A percentile compares a stretch with the other conserved stretches of the same genome.
These are phyloP conservation scores for Xylaria sp. DNA, from an alignment of 2,329 filamentous ascomycete species.

Conservation along the genomic window DNA sequence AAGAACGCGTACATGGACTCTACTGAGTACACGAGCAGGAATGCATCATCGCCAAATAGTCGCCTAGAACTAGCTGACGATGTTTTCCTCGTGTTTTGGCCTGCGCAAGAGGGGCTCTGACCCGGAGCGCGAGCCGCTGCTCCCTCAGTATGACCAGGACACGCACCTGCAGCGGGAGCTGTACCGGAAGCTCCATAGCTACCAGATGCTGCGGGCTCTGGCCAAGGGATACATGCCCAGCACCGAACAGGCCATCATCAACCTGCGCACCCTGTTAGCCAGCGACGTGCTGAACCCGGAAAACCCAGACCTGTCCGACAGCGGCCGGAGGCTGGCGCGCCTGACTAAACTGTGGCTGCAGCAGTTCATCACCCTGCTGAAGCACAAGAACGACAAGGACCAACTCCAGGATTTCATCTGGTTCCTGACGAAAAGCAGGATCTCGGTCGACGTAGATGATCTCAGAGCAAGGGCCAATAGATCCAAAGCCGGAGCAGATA, in stretches of 20 bases:
- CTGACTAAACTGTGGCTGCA: slow-evolving; percentile 74
- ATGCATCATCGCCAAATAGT: background rate
- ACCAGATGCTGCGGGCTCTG: slow-evolving; percentile 86
- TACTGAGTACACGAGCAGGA: background rate
- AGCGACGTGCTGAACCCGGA: slow-evolving; percentile 78
- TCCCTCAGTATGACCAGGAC: slow-evolving; percentile 82
- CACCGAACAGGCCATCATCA: slow-evolving; percentile 79
- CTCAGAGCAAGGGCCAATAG: slow-evolving; percentile 62
- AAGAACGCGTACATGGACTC: too few species aligned
- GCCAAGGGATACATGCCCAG: slow-evolving; percentile 89
- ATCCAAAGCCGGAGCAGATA: slow-evolving; percentile 70
- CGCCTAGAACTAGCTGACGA: slow-evolving; percentile 7
- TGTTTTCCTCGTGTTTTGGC: slow-evolving; percentile 68
- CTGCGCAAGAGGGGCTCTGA: slow-evolving; percentile 51
- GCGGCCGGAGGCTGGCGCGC: slow-evolving; percentile 73
- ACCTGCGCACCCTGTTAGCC: slow-evolving; percentile 77
- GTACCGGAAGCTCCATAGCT: slow-evolving; percentile 88
- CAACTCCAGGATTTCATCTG: slow-evolving; percentile 92
- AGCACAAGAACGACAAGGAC: slow-evolving; percentile 80
- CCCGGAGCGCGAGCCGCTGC: slow-evolving; percentile 74
- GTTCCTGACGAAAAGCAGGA: slow-evolving; percentile 75
- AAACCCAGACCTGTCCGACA: slow-evolving; percentile 73
- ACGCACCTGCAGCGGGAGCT: slow-evolving; percentile 76
- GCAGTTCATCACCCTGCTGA: slow-evolving; percentile 78
- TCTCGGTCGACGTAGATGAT: slow-evolving; percentile 68